These are phyloP conservation scores for Aspergillus hancockii DNA, from an alignment of 495 filamentous ascomycete genomes.

Conservation along the genomic window DNA sequence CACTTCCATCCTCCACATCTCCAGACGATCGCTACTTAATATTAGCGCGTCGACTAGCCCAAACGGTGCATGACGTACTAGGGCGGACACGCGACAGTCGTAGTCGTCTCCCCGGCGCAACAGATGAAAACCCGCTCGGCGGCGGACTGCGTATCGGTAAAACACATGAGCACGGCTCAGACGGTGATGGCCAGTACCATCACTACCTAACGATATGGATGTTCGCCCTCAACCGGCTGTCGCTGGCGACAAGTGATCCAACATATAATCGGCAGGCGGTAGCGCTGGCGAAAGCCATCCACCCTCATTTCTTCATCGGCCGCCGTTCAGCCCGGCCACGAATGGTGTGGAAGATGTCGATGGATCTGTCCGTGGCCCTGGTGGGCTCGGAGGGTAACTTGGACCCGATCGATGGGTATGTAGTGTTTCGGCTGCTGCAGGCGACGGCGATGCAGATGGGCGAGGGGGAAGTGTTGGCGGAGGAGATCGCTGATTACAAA, in stretches of 20 bases:
- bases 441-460: conserved; percentile 34
- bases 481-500: conserved; percentile 61
- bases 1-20: neutral
- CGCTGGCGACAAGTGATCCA: conserved; percentile 49
- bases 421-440: conserved; percentile 57
- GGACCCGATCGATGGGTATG: conserved; percentile 63
- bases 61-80: conserved; percentile 57
- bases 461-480: conserved; percentile 34
- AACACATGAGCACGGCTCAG: conserved; percentile 47
- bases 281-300: conserved; percentile 58
- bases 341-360: conserved; percentile 67
- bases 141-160: conserved; percentile 69
- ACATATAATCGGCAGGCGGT: conserved; percentile 57
- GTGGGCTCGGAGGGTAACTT: conserved; percentile 60
- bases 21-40: conserved; percentile 45
- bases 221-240: conserved; percentile 66
- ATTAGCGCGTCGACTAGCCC: conserved; percentile 52
- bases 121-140: conserved; percentile 53
- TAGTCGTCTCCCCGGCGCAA: conserved; percentile 53
- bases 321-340: conserved; percentile 32
- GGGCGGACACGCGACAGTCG: conserved; percentile 55
- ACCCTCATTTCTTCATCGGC: conserved; percentile 55
- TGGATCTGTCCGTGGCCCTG: conserved; percentile 50
- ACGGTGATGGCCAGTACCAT: conserved; percentile 67
- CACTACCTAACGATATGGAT: conserved; percentile 72